Base-by-base conservation (phyloP, 73 alveolate species). In the Durusdinium trenchii region DNA sequence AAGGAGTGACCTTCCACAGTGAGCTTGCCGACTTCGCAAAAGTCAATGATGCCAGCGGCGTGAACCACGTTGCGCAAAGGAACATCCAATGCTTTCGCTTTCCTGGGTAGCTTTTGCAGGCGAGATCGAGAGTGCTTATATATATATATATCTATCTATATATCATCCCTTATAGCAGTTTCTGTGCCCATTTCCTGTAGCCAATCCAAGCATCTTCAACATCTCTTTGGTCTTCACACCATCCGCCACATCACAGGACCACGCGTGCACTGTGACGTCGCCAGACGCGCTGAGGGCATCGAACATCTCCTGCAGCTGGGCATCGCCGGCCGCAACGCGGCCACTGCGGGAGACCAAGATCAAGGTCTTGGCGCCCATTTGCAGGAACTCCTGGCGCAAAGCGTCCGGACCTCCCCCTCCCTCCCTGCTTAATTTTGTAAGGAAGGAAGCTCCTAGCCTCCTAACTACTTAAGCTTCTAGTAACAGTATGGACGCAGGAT, bases 241-340 rank as follows among this genome's bases (percentile, higher is more conserved):
- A 38, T 93, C 92, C 7, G 99, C 90, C 46, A 93, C 99, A 54
- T 93, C 99, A 67, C 99, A 75, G 35, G 99, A 93, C 99, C 93
- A 93, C 26, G 99, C 83, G 46, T 93, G 99, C 54, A 93, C 99
- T 50, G 99, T 93, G 4, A 67, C 93, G 6, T n/a, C 16, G 75
- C 16, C 32, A 9, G 81, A 42, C 32, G 18, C 4, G 6, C 75
- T n/a, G n/a, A 83, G 12, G 40, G 93, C 93, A 6, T 83, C 83
- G 67, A 93, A 76, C 93, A 76, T 93, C 81, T 38, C 51, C 92
- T 71, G 93, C 83, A 93, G 28, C 93, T 73, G 73, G 54, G 48
- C 92, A 23, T 93, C 99, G 40, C 81, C 85, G 38, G 93, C 46
- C 14, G 95, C 64, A 16, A 38, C 57, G 7, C 93, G 92, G 1